phyloP scores from a whole-genome alignment of 768 basidiomycete genomes.

The Termitomyces titanicus region DNA sequence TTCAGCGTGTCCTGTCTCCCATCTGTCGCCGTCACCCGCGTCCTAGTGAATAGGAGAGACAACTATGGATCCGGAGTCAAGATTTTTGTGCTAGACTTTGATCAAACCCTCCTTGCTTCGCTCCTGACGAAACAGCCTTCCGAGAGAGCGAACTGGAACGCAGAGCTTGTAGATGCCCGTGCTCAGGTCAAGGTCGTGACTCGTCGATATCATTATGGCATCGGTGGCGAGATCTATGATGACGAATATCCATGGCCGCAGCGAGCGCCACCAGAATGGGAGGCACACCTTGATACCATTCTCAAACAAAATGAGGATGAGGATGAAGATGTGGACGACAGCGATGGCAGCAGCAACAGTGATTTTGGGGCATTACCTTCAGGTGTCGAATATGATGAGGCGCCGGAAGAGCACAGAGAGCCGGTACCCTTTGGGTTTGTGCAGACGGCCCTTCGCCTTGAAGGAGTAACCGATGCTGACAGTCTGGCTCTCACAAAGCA shows the following conservation, averaged over 20 bases:
- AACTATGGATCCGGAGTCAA: not conserved
- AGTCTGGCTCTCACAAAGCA: not conserved
- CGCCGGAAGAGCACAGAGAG: conserved; percentile 5
- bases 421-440: conserved; percentile 4
- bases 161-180: not conserved
- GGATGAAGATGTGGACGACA: not conserved
- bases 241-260: conserved; percentile 1
- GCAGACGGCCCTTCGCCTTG: conserved; percentile 3
- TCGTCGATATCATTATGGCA: not conserved
- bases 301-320: conserved; percentile 2
- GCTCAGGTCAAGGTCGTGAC: not conserved
- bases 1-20: not conserved
- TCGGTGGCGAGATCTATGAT: not conserved
- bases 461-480: not conserved
- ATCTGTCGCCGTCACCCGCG: not conserved
- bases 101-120: not conserved
- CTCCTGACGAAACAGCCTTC: not conserved
- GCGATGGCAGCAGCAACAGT: not conserved
- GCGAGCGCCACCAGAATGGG: not conserved
- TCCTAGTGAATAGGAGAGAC: not conserved
- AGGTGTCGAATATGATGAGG: conserved; percentile 1
- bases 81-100: conserved; percentile 1
- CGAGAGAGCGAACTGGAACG: not conserved
- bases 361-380: not conserved
- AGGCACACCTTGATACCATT: not conserved